These are phyloP conservation scores for Monosporascus sp. DNA, from an alignment of 2,329 filamentous ascomycete genomes.

Conservation along the genomic window DNA sequence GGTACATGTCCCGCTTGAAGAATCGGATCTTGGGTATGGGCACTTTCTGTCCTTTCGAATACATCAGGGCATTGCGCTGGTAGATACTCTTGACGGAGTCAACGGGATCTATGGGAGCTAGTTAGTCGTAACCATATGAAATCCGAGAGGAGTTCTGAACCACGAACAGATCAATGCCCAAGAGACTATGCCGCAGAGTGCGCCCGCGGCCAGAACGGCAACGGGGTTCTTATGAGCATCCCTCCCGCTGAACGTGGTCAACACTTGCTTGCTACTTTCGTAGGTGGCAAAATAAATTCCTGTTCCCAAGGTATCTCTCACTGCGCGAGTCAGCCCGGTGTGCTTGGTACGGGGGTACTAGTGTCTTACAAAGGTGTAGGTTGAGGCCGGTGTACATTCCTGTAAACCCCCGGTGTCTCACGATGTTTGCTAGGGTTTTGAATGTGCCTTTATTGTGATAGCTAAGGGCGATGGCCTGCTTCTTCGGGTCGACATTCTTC, in stretches of 20 bases:
- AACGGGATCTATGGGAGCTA: constrained; percentile 51
- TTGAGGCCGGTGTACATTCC: constrained; percentile 79
- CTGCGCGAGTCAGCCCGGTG: constrained; percentile 34
- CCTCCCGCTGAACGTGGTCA: constrained; percentile 68
- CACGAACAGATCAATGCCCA: constrained; percentile 70
- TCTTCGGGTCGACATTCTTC: constrained; percentile 41
- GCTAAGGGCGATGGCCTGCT: constrained; percentile 57
- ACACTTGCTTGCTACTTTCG: constrained; percentile 76
- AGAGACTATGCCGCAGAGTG: constrained; percentile 75
- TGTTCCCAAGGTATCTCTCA: constrained; percentile 78
- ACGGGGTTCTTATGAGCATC: constrained; percentile 71
- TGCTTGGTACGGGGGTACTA: not conserved
- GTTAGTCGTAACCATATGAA: constrained; percentile 3
- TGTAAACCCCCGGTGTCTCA: constrained; percentile 64
- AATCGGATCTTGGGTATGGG: constrained; percentile 71
- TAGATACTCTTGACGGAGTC: constrained; percentile 84
- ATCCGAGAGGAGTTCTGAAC: not conserved
- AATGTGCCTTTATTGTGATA: constrained; percentile 75
- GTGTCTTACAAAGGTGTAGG: constrained; percentile 64
- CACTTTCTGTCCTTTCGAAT: constrained; percentile 58
- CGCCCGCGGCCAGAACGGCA: constrained; percentile 72
- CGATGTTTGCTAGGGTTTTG: constrained; percentile 69
- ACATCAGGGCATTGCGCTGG: constrained; percentile 72
- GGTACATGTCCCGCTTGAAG: constrained; percentile 73
- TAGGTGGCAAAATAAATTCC: constrained; percentile 87